Percentiles rank a stretch among this genome's conserved stretches.
Conservation (phyloP, 2,329 filamentous ascomycete species). For the Epichloe scottii region DNA sequence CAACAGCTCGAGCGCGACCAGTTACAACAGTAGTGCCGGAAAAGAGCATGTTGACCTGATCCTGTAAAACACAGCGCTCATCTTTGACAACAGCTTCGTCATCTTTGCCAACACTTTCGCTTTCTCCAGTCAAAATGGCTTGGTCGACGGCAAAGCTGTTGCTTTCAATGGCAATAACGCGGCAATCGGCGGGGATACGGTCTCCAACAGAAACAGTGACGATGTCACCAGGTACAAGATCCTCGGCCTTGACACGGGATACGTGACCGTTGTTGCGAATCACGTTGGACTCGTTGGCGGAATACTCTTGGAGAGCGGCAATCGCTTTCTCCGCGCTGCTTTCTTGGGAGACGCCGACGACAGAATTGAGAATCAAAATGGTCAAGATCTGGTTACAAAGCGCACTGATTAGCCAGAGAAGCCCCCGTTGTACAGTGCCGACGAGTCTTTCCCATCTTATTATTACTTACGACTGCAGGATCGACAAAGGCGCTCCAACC, state of each 20-base stretch:
- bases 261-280: constrained; percentile 67
- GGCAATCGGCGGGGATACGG: constrained; percentile 88
- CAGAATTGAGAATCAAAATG: constrained; percentile 89
- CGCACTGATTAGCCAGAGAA: neutral
- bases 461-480: constrained; percentile 67
- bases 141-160: constrained; percentile 97
- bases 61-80: constrained; percentile 82
- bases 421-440: neutral
- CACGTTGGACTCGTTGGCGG: constrained; percentile 93
- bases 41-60: constrained; percentile 96
- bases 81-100: constrained; percentile 55
- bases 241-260: constrained; percentile 83
- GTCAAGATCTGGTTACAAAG: constrained; percentile 62
- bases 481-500: constrained; percentile 98
- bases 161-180: constrained; percentile 80
- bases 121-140: constrained; percentile 93
- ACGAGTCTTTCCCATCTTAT: neutral
- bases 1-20: constrained; percentile 81
- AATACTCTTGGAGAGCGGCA: constrained; percentile 95
- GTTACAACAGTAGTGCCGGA: constrained; percentile 96
- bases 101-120: constrained; percentile 90
- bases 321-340: constrained; percentile 98
- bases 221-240: constrained; percentile 89
- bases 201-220: constrained; percentile 81
- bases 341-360: constrained; percentile 97